A percentile compares a stretch with the other conserved stretches of the same genome.
These are phyloP conservation scores for Eutrema salsugineum DNA, from an alignment of 441 rosid species.

Conservation along the genomic window DNA sequence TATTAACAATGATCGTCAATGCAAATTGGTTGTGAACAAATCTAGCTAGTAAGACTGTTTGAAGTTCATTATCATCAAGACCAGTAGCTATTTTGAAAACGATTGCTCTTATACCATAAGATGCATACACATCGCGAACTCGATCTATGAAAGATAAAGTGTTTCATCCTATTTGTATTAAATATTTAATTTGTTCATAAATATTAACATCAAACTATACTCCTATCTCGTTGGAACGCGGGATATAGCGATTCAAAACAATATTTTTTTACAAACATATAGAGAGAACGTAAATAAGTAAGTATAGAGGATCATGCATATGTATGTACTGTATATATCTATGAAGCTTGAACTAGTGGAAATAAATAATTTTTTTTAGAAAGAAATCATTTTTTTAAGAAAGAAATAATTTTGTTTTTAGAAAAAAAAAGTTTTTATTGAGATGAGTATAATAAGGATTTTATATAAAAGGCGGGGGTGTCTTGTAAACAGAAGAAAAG, in stretches of 20 bases:
- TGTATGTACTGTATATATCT: background rate
- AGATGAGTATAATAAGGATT: constrained; percentile 2
- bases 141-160: background rate
- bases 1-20: constrained; percentile 3
- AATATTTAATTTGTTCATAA: background rate
- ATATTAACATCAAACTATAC: background rate
- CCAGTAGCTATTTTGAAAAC: background rate
- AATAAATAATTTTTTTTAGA: background rate
- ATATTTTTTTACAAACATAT: background rate
- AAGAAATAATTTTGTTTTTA: background rate
- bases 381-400: no score
- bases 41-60: background rate
- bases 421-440: background rate
- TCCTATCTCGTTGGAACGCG: background rate
- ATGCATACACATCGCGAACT: background rate
- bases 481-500: constrained; percentile 38
- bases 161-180: background rate
- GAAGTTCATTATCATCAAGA: background rate
- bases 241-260: background rate
- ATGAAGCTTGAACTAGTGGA: background rate
- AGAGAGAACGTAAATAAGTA: background rate
- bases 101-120: background rate
- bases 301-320: background rate
- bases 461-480: constrained; percentile 7
- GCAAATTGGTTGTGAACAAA: background rate